phyloP scores from a whole-genome alignment of 2,329 filamentous ascomycete species.

The Alternaria burnsii region DNA sequence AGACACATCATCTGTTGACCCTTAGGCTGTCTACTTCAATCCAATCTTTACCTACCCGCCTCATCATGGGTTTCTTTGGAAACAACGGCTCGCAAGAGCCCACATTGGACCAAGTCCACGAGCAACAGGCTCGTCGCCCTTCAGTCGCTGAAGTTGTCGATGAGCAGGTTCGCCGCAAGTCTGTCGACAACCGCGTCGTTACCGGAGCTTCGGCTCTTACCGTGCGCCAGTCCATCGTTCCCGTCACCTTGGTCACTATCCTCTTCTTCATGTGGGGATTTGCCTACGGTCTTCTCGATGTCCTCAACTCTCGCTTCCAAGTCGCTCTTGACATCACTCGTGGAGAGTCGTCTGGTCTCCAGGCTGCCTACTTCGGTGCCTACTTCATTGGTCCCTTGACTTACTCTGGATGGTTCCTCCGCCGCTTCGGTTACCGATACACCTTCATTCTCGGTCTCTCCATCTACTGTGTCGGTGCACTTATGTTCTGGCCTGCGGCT shows the following conservation, averaged over 20 bases:
- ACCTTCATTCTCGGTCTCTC: slow-evolving; percentile 79
- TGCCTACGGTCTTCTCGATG: slow-evolving; percentile 57
- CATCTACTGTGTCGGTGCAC: slow-evolving; percentile 73
- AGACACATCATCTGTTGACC: slow-evolving; percentile 5
- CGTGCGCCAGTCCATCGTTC: slow-evolving; percentile 58
- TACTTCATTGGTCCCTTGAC: slow-evolving; percentile 64
- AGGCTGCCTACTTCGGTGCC: slow-evolving; percentile 70
- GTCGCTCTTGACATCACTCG: slow-evolving; percentile 55
- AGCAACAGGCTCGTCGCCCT: slow-evolving; percentile 48
- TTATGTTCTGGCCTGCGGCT: slow-evolving; percentile 86
- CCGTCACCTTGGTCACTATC: slow-evolving; percentile 57
- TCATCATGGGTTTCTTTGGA: slow-evolving; percentile 40
- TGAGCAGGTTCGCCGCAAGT: slow-evolving; percentile 44
- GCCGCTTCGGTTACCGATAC: slow-evolving; percentile 78
- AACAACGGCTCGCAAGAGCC: slow-evolving; percentile 43
- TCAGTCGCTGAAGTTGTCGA: slow-evolving; percentile 47
- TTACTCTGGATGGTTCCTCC: slow-evolving; percentile 68
- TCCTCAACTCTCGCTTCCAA: slow-evolving; percentile 57
- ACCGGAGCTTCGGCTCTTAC: slow-evolving; percentile 53
- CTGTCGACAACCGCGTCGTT: slow-evolving; percentile 45
- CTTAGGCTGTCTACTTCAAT: slow-evolving; percentile 3
- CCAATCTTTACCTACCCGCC: background rate
- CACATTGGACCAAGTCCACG: slow-evolving; percentile 46
- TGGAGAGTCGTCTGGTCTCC: slow-evolving; percentile 68
- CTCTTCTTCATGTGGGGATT: slow-evolving; percentile 64